Evolutionary conservation across 495 filamentous ascomycete species (phyloP), one percentile per base, ranked within the genome.

Genomic region (Aspergillus egyptiacus): DNA sequence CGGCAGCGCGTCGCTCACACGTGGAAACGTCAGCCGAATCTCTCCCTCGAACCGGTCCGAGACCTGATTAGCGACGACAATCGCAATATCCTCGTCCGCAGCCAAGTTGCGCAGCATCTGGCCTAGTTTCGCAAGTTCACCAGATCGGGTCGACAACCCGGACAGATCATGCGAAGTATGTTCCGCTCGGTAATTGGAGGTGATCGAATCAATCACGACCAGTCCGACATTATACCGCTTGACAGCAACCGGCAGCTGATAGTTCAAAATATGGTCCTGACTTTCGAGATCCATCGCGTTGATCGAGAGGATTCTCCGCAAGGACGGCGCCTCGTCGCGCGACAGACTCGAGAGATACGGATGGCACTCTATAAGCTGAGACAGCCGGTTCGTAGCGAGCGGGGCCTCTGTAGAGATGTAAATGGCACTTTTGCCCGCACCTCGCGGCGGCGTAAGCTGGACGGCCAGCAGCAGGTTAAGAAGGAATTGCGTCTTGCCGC

Each of bases 41-140:
- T 67, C 54, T 14, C 54, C 53, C 10, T 73, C 68, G 57, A 98
- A 95, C 6, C 89, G 79, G 68, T 98, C 93, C 4, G 85, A 83
- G n/a, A 98, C 94, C 63, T 98, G 93, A 59, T 98, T 98, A 8
- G 91, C 84, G 1, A 96, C 83, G 3, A 97, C 91, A 23, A 98
- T 76, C 9, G 93, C 90, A 19, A 96, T 69, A 45, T 83, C 69
- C 61, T 93, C 69, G 36, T 72, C 74, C 25, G 75, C 74, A 1
- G 93, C 91, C 2, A 96, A 67, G 17, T 82, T 78, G 28, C 88
- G 82, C 15, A 98, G 68, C 38, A 84, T 68, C 34, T 82, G 75
- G n/a, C 91, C 93, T 4, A 95, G 70, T 34, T 78, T 78, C 7
- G 87, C 71, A 27, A 98, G 77, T 50, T 94, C 84, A 24, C 72